Conservation (phyloP, 495 filamentous ascomycete species). For the Chaetomium cochliodes region DNA sequence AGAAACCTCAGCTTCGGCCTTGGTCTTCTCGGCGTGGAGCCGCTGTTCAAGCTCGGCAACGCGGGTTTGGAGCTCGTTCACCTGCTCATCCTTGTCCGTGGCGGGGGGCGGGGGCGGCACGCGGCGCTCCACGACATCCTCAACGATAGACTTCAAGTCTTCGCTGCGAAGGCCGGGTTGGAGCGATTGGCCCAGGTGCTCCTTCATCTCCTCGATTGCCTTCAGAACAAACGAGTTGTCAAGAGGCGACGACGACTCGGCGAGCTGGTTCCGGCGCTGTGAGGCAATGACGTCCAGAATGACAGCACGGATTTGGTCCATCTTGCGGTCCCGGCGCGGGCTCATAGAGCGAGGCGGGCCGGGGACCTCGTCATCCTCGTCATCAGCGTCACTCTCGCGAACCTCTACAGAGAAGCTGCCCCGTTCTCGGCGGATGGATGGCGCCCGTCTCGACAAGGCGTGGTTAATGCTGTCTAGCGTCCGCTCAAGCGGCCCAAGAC, state of each 20-base stretch:
- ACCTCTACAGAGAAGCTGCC: conserved; percentile 62
- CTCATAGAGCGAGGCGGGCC: conserved; percentile 61
- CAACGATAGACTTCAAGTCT: conserved; percentile 57
- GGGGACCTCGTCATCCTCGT: conserved; percentile 78
- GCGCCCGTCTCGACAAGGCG: conserved; percentile 51
- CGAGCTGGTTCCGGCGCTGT: conserved; percentile 48
- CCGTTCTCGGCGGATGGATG: conserved; percentile 47
- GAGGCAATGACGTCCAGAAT: conserved; percentile 75
- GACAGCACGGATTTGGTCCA: conserved; percentile 78
- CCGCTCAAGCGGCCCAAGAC: conserved; percentile 74
- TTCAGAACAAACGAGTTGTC: conserved; percentile 38
- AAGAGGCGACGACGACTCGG: conserved; percentile 28
- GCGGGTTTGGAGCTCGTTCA: conserved; percentile 43
- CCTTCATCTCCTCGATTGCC: conserved; percentile 48
- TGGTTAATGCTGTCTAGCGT: conserved; percentile 73
- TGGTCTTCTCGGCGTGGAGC: conserved; percentile 45
- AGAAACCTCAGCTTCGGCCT: conserved; percentile 41
- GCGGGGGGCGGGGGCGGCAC: conserved; percentile 43
- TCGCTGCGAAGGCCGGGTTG: conserved; percentile 51
- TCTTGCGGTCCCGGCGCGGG: conserved; percentile 67
- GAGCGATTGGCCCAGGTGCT: conserved; percentile 47
- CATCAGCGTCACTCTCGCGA: conserved; percentile 87
- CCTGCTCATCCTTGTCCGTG: conserved; percentile 33
- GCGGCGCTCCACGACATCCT: conserved; percentile 55
- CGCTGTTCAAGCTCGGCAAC: conserved; percentile 47